Evolutionary conservation across 2,329 filamentous ascomycete species (phyloP).

Genomic region (Nemania diffusa): DNA sequence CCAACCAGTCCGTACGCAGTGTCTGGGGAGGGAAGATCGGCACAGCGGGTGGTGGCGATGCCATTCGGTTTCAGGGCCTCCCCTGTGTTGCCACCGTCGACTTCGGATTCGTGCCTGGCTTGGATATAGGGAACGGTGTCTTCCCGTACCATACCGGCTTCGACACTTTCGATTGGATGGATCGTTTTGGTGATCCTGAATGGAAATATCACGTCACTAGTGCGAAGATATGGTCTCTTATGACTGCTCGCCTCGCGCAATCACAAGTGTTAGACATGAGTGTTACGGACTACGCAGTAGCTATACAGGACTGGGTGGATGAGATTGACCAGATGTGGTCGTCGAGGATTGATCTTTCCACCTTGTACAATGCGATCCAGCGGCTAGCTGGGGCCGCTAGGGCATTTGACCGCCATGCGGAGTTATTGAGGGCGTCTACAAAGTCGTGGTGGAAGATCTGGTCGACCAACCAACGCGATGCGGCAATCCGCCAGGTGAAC

Average conservation of each 20-base stretch:
- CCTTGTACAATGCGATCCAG: not conserved
- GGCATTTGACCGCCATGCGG: conserved; percentile 7
- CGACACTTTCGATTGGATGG: conserved; percentile 24
- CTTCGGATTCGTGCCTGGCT: conserved; percentile 10
- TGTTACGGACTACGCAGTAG: conserved; percentile 22
- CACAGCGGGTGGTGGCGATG: conserved; percentile 19
- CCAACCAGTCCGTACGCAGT: conserved; percentile 12
- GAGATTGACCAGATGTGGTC: conserved; percentile 13
- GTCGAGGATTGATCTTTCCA: conserved; percentile 1
- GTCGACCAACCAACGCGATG: conserved; percentile 11
- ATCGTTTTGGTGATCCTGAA: conserved; percentile 17
- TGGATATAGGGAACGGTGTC: conserved; percentile 12
- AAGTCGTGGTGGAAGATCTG: conserved; percentile 16
- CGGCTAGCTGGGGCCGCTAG: conserved; percentile 2
- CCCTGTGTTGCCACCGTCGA: conserved; percentile 18
- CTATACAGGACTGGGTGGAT: conserved; percentile 12
- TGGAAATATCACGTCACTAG: conserved; percentile 21
- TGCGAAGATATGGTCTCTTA: conserved; percentile 21
- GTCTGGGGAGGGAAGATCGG: conserved; percentile 19
- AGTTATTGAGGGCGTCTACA: conserved; percentile 1
- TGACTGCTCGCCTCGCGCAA: conserved; percentile 14
- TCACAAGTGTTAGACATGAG: conserved; percentile 17
- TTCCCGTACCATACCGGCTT: conserved; percentile 27
- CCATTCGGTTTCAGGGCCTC: conserved; percentile 15
- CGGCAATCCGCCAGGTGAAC: conserved; percentile 12